Conservation (phyloP, 768 basidiomycete genomes). For the Russula sp. region DNA sequence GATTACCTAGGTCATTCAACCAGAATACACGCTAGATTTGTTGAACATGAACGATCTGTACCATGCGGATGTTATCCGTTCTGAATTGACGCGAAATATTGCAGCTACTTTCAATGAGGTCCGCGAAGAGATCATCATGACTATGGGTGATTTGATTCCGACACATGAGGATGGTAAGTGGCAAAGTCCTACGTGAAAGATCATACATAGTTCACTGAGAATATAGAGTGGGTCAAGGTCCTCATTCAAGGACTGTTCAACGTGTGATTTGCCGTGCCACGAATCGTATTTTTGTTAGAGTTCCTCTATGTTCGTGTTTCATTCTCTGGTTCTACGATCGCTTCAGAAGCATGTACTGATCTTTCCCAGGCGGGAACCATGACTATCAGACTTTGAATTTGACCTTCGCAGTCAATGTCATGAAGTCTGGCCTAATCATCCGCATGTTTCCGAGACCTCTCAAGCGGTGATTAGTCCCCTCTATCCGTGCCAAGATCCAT, state of each 20-base stretch:
- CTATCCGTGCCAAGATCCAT: too few relatives aligned
- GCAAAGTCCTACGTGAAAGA: background rate
- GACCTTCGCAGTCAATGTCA: slow-evolving; percentile 40
- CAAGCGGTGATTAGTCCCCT: slow-evolving; percentile 40
- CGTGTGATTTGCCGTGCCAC: slow-evolving; percentile 18
- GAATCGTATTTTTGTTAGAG: slow-evolving; percentile 35
- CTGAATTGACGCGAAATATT: slow-evolving; percentile 7
- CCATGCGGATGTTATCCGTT: background rate
- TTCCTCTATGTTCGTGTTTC: slow-evolving; percentile 40
- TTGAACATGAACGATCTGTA: background rate
- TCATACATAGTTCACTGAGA: background rate
- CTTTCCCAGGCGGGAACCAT: slow-evolving; percentile 40
- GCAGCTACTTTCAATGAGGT: slow-evolving; percentile 1
- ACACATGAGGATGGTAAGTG: background rate
- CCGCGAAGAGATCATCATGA: background rate
- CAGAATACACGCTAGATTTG: too few relatives aligned
- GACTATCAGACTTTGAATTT: slow-evolving; percentile 35
- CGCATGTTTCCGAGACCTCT: slow-evolving; percentile 43
- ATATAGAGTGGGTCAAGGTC: slow-evolving; percentile 40
- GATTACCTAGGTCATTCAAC: too few relatives aligned
- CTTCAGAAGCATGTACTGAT: background rate
- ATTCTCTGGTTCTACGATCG: background rate
- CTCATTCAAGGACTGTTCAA: slow-evolving; percentile 29
- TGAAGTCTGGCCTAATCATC: slow-evolving; percentile 37
- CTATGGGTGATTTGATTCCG: background rate